These are phyloP conservation scores for Zygoascus flipseniorum DNA, from an alignment of 805 yeast species.

Conservation along the genomic window DNA sequence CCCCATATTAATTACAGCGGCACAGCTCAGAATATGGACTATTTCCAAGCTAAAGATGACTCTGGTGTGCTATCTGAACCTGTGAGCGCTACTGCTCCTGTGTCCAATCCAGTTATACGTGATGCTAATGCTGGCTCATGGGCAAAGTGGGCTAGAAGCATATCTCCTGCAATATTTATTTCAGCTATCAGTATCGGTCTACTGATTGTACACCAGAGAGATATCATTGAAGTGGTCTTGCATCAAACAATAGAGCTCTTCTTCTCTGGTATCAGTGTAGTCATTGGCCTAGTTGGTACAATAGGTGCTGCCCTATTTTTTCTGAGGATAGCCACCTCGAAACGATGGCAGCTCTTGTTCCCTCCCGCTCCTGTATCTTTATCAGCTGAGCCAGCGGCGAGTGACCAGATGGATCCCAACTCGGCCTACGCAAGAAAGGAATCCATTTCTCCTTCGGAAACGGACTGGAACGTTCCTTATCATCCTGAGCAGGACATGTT, in stretches of 20 bases:
- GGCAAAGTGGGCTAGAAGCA: not conserved
- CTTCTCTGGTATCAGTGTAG: constrained; percentile 3
- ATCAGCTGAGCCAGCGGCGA: not conserved
- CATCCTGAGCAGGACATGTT: no score
- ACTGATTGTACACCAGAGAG: constrained; percentile 13
- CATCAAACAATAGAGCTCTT: constrained; percentile 8
- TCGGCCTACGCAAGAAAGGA: not conserved
- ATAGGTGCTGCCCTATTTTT: not conserved
- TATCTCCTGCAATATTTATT: constrained; percentile 15
- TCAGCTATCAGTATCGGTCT: constrained; percentile 15
- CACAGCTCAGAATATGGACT: not conserved
- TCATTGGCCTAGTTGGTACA: not conserved
- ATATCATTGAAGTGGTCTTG: constrained; percentile 12
- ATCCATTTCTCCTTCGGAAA: not conserved
- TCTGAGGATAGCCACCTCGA: not conserved
- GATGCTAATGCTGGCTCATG: not conserved
- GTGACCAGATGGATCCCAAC: not conserved
- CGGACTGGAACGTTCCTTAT: no score
- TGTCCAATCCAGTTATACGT: not conserved
- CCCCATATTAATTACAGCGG: not conserved
- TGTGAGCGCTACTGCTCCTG: not conserved
- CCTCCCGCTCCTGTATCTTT: not conserved
- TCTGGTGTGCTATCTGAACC: not conserved
- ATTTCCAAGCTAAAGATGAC: not conserved
- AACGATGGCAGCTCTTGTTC: not conserved